A percentile compares a stretch with the other conserved stretches of the same genome.
Conservation (phyloP, 257 asterid genomes). For the Echites panduratus region DNA sequence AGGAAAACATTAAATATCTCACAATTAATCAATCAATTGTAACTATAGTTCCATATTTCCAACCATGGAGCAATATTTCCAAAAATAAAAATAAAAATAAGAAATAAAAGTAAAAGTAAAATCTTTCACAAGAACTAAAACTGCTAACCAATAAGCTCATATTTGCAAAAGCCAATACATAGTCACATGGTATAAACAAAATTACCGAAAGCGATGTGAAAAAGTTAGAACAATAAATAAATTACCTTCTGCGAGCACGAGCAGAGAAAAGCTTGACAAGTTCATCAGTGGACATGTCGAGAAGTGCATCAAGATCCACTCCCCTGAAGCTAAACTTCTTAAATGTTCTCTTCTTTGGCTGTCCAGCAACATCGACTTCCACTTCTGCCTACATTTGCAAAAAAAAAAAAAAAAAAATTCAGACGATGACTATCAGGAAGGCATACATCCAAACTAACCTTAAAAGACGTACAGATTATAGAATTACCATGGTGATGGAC, state of each 20-base stretch:
- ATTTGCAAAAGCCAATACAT: background rate
- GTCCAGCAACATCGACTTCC: conserved; percentile 57
- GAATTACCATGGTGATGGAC: conserved; percentile 23
- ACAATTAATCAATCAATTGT: too few species aligned
- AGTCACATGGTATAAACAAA: background rate
- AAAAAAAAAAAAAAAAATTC: background rate
- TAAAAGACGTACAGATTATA: background rate
- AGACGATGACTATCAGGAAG: background rate
- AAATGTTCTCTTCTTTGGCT: conserved; percentile 75
- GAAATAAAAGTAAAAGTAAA: background rate
- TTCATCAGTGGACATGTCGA: conserved; percentile 83
- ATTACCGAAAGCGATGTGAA: background rate
- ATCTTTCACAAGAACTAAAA: background rate
- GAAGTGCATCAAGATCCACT: conserved; percentile 85
- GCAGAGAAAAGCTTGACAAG: conserved; percentile 73
- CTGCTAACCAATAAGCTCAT: too few species aligned
- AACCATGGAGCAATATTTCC: too few species aligned
- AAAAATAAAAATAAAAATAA: too few species aligned
- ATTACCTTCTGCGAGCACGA: conserved; percentile 70
- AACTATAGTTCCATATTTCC: too few species aligned
- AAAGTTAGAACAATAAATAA: too few species aligned
- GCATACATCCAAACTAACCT: background rate
- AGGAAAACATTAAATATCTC: background rate
- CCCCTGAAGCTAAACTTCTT: conserved; percentile 91
- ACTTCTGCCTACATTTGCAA: conserved; percentile 54